Percentiles rank a stretch among this genome's conserved stretches.
Conservation (phyloP, 2,329 filamentous ascomycete species). For the Exophiala bonariae region DNA sequence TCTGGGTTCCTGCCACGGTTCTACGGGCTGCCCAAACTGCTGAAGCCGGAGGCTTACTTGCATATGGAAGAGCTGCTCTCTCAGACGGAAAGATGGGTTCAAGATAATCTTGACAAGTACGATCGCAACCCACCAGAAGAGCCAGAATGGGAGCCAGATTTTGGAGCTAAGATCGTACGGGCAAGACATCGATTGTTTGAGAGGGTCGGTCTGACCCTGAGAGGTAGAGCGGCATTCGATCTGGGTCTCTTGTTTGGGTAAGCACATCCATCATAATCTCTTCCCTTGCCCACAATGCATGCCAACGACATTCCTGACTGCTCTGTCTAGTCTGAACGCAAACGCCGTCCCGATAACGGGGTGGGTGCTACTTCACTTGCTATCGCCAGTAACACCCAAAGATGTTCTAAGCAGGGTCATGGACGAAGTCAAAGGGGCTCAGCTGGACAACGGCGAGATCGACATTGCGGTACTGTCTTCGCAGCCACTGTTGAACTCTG, state of each 20-base stretch:
- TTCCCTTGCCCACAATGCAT: too few species aligned
- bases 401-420: constrained; percentile 41
- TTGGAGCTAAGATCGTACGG: constrained; percentile 3
- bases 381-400: constrained; percentile 33
- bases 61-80: constrained; percentile 6
- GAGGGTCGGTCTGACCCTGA: constrained; percentile 13
- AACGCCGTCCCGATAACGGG: constrained; percentile 40
- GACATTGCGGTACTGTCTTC: constrained; percentile 39
- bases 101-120: background rate
- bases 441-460: constrained; percentile 35
- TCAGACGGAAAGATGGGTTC: constrained; percentile 4
- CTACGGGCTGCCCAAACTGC: constrained; percentile 24
- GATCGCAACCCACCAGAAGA: constrained; percentile 6
- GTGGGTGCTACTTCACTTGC: constrained; percentile 47
- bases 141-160: constrained; percentile 6
- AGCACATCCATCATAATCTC: background rate
- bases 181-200: constrained; percentile 20
- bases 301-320: too few species aligned
- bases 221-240: constrained; percentile 31
- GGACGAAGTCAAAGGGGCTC: constrained; percentile 40
- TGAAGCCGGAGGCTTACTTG: constrained; percentile 8
- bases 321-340: constrained; percentile 33
- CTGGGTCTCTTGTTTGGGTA: constrained; percentile 36
- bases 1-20: constrained; percentile 19
- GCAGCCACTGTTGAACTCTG: constrained; percentile 42